A percentile compares a stretch with the other conserved stretches of the same genome.
phyloP scores from a whole-genome alignment of 1,139 yeast species.

The Yamadazyma jaroonii region DNA sequence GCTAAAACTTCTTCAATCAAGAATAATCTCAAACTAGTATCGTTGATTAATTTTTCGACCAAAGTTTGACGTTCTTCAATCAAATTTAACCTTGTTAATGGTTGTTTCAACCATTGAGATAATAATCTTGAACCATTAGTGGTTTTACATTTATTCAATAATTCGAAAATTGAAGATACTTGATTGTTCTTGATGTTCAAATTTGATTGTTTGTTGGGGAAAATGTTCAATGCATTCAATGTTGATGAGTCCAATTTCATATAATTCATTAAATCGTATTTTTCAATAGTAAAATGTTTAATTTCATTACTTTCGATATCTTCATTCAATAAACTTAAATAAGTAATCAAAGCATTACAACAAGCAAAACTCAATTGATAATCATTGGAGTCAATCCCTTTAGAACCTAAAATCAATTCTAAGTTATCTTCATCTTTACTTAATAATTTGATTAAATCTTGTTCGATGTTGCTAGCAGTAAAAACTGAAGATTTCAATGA shows the following conservation, averaged over 20 bases:
- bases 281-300: constrained; percentile 49
- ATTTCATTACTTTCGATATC: constrained; percentile 26
- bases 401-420: constrained; percentile 59
- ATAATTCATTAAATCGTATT: constrained; percentile 69
- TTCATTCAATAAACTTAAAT: constrained; percentile 61
- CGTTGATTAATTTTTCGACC: constrained; percentile 70
- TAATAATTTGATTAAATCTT: constrained; percentile 66
- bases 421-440: constrained; percentile 34
- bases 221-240: constrained; percentile 78
- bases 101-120: constrained; percentile 95
- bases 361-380: constrained; percentile 37
- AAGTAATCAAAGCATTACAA: constrained; percentile 62
- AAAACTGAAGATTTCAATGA: constrained; percentile 57
- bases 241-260: constrained; percentile 94
- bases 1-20: constrained; percentile 67
- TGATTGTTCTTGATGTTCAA: constrained; percentile 40
- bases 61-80: constrained; percentile 70
- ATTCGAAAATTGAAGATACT: constrained; percentile 66
- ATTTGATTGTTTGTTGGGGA: constrained; percentile 45
- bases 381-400: constrained; percentile 44
- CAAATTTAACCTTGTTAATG: constrained; percentile 60
- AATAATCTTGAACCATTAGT: constrained; percentile 81
- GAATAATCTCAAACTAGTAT: constrained; percentile 61
- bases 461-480: constrained; percentile 61
- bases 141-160: constrained; percentile 84